Evolutionary conservation across 805 yeast genomes (phyloP), one percentile per base, ranked within the genome.

Genomic region (Candida germanica): DNA sequence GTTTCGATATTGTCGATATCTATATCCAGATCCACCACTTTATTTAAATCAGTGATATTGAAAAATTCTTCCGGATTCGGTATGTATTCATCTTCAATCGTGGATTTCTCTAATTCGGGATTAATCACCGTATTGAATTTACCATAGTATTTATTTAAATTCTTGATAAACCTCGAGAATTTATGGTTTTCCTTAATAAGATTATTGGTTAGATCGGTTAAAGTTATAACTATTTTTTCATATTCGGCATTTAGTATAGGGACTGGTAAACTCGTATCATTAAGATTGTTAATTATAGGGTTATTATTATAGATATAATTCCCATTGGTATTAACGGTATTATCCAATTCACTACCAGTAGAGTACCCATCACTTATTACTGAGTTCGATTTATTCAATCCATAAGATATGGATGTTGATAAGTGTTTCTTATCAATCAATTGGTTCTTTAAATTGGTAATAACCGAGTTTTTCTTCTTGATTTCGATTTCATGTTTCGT

Each of bases 1-100:
- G 66, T 53, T 43, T 61, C 66, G 22, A 66, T 49, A 21, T 65
- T 64, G 20, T 57, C 62, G 17, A 51, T 64, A 24, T 57, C 61
- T 17, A 50, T 46, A 14, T 41, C 45, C 26, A 29, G 39, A 12
- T 29, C 36, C 9, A 27, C 22, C 23, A 31, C 25, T 16, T 26
- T 12, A 20, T 36, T 36, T 18, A 28, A 31, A 13, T 23, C 19
- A 12, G 23, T 11, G 26, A 40, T n/a, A 10, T 36, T 32, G 28
- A 44, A 40, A 21, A 29, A 40, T 8, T 55, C 55, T 3, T 62
- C 58, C 1, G 71, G 72, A 33, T 58, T 59, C 6, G 61, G 55
- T 20, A 58, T 37, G 5, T 22, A 33, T 12, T 27, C 33, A 25
- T 34, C 37, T 11, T 28, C 22, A 5, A 5, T 6, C 10, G 10